Evolutionary conservation across 768 basidiomycete genomes (phyloP).

Genomic region (Termitomyces sp.): DNA sequence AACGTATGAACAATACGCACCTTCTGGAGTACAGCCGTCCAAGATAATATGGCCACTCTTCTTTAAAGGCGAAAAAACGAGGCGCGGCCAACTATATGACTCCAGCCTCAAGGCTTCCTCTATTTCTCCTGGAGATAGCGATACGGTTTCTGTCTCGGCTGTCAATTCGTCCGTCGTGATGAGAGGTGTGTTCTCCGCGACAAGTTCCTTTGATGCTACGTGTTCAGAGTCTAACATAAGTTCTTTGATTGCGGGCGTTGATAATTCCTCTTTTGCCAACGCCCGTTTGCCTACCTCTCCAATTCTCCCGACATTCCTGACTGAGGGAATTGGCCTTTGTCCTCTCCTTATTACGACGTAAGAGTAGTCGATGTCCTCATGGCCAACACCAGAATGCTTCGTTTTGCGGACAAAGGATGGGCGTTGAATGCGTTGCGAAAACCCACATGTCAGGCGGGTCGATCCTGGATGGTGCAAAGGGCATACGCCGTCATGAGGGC

Average conservation of each 20-base stretch:
- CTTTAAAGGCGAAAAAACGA: conserved; percentile 91
- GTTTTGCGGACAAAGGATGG: conserved; percentile 82
- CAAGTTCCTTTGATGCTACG: conserved; percentile 9
- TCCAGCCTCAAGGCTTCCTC: conserved; percentile 58
- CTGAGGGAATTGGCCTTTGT: conserved; percentile 42
- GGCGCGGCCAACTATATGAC: conserved; percentile 84
- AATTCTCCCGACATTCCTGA: conserved; percentile 40
- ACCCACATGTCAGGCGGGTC: conserved; percentile 62
- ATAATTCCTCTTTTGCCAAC: conserved; percentile 26
- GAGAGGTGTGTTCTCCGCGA: conserved; percentile 4
- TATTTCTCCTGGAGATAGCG: conserved; percentile 27
- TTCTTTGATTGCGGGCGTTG: conserved; percentile 29
- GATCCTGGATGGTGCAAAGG: conserved; percentile 63
- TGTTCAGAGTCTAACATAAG: conserved; percentile 32
- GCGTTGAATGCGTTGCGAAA: conserved; percentile 82
- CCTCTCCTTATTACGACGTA: conserved; percentile 89
- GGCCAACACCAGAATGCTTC: conserved; percentile 79
- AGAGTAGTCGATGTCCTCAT: conserved; percentile 85
- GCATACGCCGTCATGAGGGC: conserved; percentile 86
- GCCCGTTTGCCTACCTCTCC: conserved; percentile 48
- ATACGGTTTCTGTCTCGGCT: conserved; percentile 2
- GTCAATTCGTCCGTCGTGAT: conserved; percentile 5
- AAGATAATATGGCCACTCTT: conserved; percentile 87
- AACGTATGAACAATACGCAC: conserved; percentile 30
- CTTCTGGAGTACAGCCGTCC: conserved; percentile 81